These are phyloP conservation scores for Macrocystidia cucumis DNA, from an alignment of 1,284 basidiomycete genomes.

Conservation along the genomic window DNA sequence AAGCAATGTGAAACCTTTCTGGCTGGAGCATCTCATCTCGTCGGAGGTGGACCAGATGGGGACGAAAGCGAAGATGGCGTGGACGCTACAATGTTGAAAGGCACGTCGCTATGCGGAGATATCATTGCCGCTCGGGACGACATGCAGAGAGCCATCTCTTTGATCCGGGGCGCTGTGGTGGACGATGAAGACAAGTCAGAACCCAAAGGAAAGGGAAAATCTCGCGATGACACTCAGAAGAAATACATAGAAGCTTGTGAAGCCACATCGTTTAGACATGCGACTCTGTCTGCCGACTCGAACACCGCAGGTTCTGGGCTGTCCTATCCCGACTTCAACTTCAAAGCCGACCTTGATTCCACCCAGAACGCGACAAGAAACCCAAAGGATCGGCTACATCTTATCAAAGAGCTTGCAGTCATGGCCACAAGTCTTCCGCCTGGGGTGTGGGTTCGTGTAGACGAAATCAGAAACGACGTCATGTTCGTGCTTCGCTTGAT, in stretches of 20 bases:
- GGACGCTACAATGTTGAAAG: constrained; percentile 38
- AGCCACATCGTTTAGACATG: constrained; percentile 36
- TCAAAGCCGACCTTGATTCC: constrained; percentile 20
- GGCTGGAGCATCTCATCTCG: constrained; percentile 32
- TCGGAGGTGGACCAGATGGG: constrained; percentile 21
- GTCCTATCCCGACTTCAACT: constrained; percentile 28
- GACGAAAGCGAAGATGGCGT: constrained; percentile 27
- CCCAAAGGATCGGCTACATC: constrained; percentile 41
- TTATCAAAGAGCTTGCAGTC: constrained; percentile 45
- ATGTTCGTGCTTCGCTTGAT: constrained; percentile 25
- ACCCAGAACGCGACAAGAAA: constrained; percentile 32
- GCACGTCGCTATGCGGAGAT: constrained; percentile 41
- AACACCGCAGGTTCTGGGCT: constrained; percentile 10
- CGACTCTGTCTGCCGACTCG: constrained; percentile 22
- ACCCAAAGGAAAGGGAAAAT: constrained; percentile 18
- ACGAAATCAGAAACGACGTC: constrained; percentile 48
- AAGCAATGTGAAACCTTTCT: constrained; percentile 44
- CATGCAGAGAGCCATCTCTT: constrained; percentile 36
- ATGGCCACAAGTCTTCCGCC: constrained; percentile 45
- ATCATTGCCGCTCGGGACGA: constrained; percentile 41
- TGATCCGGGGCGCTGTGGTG: constrained; percentile 21
- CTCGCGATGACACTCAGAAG: constrained; percentile 30
- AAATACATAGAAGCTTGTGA: constrained; percentile 37
- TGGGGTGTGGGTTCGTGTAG: constrained; percentile 47
- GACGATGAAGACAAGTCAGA: constrained; percentile 8